A percentile compares a stretch with the other conserved stretches of the same genome.
Evolutionary conservation across 768 basidiomycete species (phyloP).

Genomic region (Termitomyces sp.): DNA sequence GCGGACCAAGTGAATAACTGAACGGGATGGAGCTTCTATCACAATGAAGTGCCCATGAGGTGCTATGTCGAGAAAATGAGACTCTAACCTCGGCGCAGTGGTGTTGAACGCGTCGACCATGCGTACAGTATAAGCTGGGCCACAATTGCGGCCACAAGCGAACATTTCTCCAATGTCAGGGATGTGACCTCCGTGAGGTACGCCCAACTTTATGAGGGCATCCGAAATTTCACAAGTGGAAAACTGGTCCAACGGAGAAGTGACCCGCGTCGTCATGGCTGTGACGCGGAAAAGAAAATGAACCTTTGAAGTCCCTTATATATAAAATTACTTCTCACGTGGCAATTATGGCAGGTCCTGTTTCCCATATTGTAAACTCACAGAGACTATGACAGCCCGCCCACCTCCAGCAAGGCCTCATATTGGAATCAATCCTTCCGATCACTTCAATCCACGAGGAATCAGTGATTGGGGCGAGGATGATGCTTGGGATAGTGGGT

Average conservation of each 20-base stretch:
- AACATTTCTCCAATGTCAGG: slow-evolving; percentile 67
- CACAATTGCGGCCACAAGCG: slow-evolving; percentile 44
- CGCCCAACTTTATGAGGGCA: slow-evolving; percentile 75
- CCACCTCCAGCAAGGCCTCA: slow-evolving; percentile 73
- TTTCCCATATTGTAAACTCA: slow-evolving; percentile 1
- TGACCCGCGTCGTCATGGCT: slow-evolving; percentile 17
- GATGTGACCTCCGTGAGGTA: slow-evolving; percentile 71
- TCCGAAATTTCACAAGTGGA: slow-evolving; percentile 87
- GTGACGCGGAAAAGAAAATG: no score
- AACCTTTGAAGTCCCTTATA: no score
- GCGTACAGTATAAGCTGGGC: slow-evolving; percentile 83
- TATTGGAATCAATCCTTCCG: slow-evolving; percentile 55
- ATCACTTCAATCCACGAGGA: slow-evolving; percentile 28
- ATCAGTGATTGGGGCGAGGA: slow-evolving; percentile 72
- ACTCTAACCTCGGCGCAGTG: slow-evolving; percentile 53
- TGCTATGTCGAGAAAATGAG: slow-evolving; percentile 82
- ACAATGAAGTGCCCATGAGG: slow-evolving; percentile 62
- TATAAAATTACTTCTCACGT: no score
- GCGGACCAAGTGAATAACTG: slow-evolving; percentile 11
- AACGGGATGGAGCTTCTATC: slow-evolving; percentile 70
- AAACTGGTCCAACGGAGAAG: slow-evolving; percentile 26
- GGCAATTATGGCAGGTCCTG: slow-evolving; percentile 1
- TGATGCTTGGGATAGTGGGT: slow-evolving; percentile 82
- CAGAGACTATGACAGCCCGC: slow-evolving; percentile 40
- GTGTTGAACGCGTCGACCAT: slow-evolving; percentile 63